Conservation (phyloP, 257 asterid species). For the Coffea eugenioides region DNA sequence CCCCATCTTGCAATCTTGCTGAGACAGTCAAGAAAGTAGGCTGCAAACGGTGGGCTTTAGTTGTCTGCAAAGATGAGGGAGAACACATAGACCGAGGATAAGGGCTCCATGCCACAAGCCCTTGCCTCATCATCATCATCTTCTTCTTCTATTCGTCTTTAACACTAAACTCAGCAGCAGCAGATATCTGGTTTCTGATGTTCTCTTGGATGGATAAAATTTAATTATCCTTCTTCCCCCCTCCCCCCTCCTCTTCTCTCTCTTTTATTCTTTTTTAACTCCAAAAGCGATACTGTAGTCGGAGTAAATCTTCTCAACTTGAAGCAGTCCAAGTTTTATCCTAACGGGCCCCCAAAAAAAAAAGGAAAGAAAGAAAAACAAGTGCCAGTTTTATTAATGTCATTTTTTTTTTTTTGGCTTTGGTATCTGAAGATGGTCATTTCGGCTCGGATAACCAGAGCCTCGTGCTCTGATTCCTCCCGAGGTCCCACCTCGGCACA, state of each 20-base stretch:
- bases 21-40: conserved; percentile 34
- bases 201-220: conserved; percentile 20
- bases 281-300: background rate
- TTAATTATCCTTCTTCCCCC: background rate
- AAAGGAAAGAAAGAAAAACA: too few relatives aligned
- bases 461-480: too few relatives aligned
- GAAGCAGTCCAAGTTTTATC: too few relatives aligned
- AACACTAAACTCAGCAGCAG: background rate
- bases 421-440: too few relatives aligned
- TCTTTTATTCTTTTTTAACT: background rate
- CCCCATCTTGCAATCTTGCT: conserved; percentile 11
- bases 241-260: too few relatives aligned
- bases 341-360: too few relatives aligned
- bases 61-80: conserved; percentile 13
- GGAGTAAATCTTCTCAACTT: background rate
- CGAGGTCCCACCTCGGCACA: too few relatives aligned
- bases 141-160: conserved; percentile 12
- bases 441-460: too few relatives aligned
- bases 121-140: conserved; percentile 53
- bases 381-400: background rate
- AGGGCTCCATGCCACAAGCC: conserved; percentile 53
- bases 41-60: conserved; percentile 28
- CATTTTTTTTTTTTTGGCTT: background rate
- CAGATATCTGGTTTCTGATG: background rate
- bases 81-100: conserved; percentile 32